Evolutionary conservation across 2,329 filamentous ascomycete species (phyloP), one percentile per base, ranked within the genome.

Genomic region (Ophiocordyceps polyrhachis-furcata): DNA sequence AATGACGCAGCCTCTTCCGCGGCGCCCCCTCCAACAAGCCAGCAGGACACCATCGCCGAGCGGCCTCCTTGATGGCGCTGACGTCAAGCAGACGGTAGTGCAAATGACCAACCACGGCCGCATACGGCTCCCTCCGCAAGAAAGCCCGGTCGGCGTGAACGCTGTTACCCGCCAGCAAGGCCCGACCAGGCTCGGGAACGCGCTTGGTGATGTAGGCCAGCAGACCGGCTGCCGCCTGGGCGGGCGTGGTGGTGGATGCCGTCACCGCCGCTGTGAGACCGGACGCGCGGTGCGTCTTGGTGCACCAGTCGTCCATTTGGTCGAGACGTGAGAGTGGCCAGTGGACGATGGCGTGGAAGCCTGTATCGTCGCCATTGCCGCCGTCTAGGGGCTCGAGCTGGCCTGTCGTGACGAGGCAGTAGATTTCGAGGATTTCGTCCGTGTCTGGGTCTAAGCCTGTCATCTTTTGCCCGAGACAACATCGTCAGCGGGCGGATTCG

Each of bases 11-110:
- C 57, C 73, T 74, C 68, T 96, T 96, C 49, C 57, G 62, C 13
- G 89, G 88, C 25, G 74, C 77, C 41, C 68, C 66, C 45, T 67
- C 65, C 49, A 83, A 56, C 28, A 64, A 47, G 40, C 52, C 50
- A 44, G 52, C 55, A 29, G 58, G 51, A 40, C 77, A 79, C 89
- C 91, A 98, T 41, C 89, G 72, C 50, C 77, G 74, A 17, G 80
- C 83, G 20, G 85, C 88, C 66, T 98, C 91, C 65, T 96, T 96
- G 56, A 96, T 75, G 42, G 79, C 74, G 61, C 87, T 95, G 45
- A 96, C 86, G 59, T 98, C 91, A 42, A 96, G 65, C 50, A 98
- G 83, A 15, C 91, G 76, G 63, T 98, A 87, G 62, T 93, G 83
- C 51, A 98, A 67, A 61, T 91, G 76, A 46, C 82, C 74, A 43